Base-by-base conservation (phyloP, 2,329 filamentous ascomycete genomes). In the Phoma sp. region DNA sequence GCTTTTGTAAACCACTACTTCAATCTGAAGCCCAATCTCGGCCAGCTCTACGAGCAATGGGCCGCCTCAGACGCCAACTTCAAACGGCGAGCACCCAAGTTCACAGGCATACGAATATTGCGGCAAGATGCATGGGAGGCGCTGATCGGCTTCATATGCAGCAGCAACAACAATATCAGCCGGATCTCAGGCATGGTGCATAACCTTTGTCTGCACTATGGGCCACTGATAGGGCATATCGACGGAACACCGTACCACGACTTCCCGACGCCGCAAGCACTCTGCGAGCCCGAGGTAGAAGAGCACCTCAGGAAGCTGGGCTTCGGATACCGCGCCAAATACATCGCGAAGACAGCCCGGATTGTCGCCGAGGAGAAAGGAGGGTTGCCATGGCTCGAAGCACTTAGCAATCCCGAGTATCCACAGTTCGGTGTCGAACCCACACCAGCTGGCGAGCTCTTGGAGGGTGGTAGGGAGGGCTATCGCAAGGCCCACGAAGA, bases 91-190 rank as follows among this genome's bases (percentile, higher is more conserved):
- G 93, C 95, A 0, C 88, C 90, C 0, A 87, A 88, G 51, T 99
- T 99, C 72, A 88, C 89, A 0, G 95, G 96, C 10, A 89, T 99
- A 51, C 87, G 95, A 22, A 97, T 99, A 61, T 79, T 99, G 39
- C 90, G 89, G 66, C 95, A 99, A 77, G 93, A 97, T 79, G 88
- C 93, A 1, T 99, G 96, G 95, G 95, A 99, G 75, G 87, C 95
- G 0, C 80, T 99, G 22, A 81, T 99, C 23, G 88, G 89, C 52
- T 99, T 99, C 75, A 99, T 99, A 60, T 99, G 95, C 81, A 97
- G 93, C 76, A 96, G 92, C 76, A 99, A 99, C 77, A 99, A 99
- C 78, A 97, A 99, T 72, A 99, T 99, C 57, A 84, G 88, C 2
- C 86, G 95, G 35, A 99, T 99, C 72, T 93, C 90, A 4, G 90